Percentiles rank a stretch among this genome's conserved stretches.
These are phyloP conservation scores for Yamadazyma oceani DNA, from an alignment of 1,139 yeast genomes.

Conservation along the genomic window DNA sequence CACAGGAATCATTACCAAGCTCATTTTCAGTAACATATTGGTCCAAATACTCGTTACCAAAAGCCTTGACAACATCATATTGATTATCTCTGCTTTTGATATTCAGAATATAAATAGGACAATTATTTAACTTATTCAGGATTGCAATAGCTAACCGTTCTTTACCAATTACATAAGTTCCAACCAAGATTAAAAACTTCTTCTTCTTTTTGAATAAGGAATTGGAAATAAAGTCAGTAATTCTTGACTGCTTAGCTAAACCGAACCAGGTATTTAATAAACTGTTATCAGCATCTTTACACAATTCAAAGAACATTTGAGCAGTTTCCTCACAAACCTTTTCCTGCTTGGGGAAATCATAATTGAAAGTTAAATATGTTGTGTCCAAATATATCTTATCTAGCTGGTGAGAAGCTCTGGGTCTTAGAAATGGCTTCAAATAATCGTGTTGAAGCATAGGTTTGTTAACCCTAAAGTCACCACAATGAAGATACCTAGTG, in stretches of 20 bases:
- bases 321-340: constrained; percentile 62
- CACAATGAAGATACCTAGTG: constrained; percentile 70
- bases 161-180: constrained; percentile 90
- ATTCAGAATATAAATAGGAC: constrained; percentile 54
- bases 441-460: constrained; percentile 40
- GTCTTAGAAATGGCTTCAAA: constrained; percentile 30
- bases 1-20: constrained; percentile 33
- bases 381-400: constrained; percentile 81
- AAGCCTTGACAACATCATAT: constrained; percentile 37
- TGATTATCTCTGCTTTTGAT: constrained; percentile 50
- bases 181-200: constrained; percentile 66
- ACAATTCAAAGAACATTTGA: constrained; percentile 46
- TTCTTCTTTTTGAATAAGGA: constrained; percentile 24
- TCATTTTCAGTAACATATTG: constrained; percentile 32
- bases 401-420: constrained; percentile 12
- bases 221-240: constrained; percentile 39
- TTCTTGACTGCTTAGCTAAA: constrained; percentile 36
- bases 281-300: constrained; percentile 22
- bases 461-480: constrained; percentile 78
- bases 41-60: constrained; percentile 34
- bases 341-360: constrained; percentile 77
- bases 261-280: constrained; percentile 42
- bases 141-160: constrained; percentile 76
- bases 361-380: constrained; percentile 75
- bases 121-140: constrained; percentile 51